phyloP scores from a whole-genome alignment of 1,139 yeast species.

The Diutina pseudorugosa region DNA sequence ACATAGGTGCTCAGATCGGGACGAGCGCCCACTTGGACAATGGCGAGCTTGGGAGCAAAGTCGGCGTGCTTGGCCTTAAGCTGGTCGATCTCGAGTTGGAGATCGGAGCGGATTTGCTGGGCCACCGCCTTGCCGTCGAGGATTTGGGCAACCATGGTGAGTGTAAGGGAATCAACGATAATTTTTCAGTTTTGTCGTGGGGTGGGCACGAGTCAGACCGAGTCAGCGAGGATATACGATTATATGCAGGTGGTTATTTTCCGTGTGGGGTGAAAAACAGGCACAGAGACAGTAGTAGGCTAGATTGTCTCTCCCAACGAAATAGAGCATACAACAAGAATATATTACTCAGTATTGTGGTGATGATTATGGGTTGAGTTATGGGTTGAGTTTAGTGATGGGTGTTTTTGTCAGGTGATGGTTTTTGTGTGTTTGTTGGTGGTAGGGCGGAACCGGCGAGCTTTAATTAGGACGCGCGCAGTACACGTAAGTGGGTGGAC shows the following conservation, averaged over 20 bases:
- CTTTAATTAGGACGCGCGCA: too few species aligned
- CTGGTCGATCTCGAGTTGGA: neutral
- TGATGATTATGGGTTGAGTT: too few species aligned
- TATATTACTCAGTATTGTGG: too few species aligned
- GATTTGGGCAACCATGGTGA: slow-evolving; percentile 3
- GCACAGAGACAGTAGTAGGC: too few species aligned
- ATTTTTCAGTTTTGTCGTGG: neutral
- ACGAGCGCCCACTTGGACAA: slow-evolving; percentile 82
- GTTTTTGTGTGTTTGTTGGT: too few species aligned
- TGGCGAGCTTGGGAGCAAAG: slow-evolving; percentile 69
- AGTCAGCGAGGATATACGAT: neutral
- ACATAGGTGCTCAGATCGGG: slow-evolving; percentile 94
- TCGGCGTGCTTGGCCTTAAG: slow-evolving; percentile 14
- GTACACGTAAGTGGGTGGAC: too few species aligned
- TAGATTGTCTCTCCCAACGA: too few species aligned
- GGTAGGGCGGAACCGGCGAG: too few species aligned
- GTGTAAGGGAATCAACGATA: neutral
- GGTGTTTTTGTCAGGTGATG: too few species aligned
- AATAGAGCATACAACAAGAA: too few species aligned
- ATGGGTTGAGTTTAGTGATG: too few species aligned
- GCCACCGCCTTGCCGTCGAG: slow-evolving; percentile 2
- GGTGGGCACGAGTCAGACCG: neutral
- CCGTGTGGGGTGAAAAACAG: neutral
- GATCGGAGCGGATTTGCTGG: slow-evolving; percentile 1
- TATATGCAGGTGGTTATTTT: neutral